Base-by-base conservation (phyloP, 106 monocot genomes). In the Platanthera zijinensis region DNA sequence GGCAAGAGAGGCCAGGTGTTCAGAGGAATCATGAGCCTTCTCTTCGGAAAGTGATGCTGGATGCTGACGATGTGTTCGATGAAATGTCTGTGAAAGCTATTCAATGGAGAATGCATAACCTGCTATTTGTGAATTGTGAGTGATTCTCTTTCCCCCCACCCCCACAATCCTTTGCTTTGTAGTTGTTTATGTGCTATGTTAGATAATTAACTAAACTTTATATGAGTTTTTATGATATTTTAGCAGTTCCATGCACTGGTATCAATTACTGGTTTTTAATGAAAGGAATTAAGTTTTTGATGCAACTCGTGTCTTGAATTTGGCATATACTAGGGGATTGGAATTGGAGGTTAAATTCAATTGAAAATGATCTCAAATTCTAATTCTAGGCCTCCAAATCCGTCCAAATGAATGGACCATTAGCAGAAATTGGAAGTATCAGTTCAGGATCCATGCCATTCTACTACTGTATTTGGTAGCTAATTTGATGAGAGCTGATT, bases 1-100 rank as follows among this genome's bases (percentile, higher is more conserved):
- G 74, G 79, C 54, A 94, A 86, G 86, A 80, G 92, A 2, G 92
- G 94, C n/a, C 82, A 82, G 68, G 51, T 89, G 10, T 92, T 90
- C 77, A 84, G 88, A 61, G 76, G 78, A 67, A 48, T 94, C 50
- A 90, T 94, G 92, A 79, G 54, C 82, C 76, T 99, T 80, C 82
- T 99, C 68, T 94, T 99, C 76, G 88, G 81, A 78, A 90, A 92
- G 81, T 94, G 76, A 51, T 7, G 15, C 48, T 15, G 70, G 7
- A 66, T 47, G 14, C 17, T 1, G 19, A 72, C 18, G 21, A 72
- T 19, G 51, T 72, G 72, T 22, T 72, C 10, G 49, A 72, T 21
- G 21, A 51, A 72, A 86, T 51, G 72, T 12, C 70, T 30, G 11
- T 39, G 32, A 7, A 13, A 67, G 13, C 13, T 12, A 53, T 10